Conservation (phyloP, 805 yeast species). For the Blastobotrys parvus region DNA sequence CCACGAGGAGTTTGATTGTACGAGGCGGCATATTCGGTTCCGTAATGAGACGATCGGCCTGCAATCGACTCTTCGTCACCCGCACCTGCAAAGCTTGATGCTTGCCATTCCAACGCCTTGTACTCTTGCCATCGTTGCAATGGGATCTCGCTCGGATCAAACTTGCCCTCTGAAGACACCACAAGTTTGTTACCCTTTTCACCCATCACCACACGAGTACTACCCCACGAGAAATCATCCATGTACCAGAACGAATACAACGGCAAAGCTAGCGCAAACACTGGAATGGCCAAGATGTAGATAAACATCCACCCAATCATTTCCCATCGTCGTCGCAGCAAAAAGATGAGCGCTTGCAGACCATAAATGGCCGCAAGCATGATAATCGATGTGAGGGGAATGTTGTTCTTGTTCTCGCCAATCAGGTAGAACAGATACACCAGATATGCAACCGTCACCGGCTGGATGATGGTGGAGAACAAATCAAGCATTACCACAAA, state of each 20-base stretch:
- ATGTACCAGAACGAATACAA: constrained; percentile 54
- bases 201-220: constrained; percentile 49
- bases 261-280: constrained; percentile 52
- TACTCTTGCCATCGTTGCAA: constrained; percentile 52
- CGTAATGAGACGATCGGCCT: constrained; percentile 1
- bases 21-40: background rate
- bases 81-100: no score
- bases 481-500: constrained; percentile 50
- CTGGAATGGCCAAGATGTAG: constrained; percentile 48
- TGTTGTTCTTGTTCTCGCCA: constrained; percentile 36
- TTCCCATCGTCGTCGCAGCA: constrained; percentile 37
- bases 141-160: constrained; percentile 47
- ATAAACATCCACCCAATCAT: constrained; percentile 49
- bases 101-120: constrained; percentile 35
- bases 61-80: constrained; percentile 4
- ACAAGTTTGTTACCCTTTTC: constrained; percentile 43
- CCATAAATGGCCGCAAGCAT: constrained; percentile 50
- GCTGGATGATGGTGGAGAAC: constrained; percentile 52
- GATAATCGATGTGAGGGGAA: constrained; percentile 49
- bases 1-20: background rate
- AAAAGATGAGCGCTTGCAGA: constrained; percentile 46
- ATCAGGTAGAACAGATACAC: constrained; percentile 46
- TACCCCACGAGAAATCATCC: constrained; percentile 65
- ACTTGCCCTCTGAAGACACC: constrained; percentile 40
- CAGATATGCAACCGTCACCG: constrained; percentile 44